Evolutionary conservation across 2,329 filamentous ascomycete species (phyloP).

Genomic region (Trichoderma gracile): DNA sequence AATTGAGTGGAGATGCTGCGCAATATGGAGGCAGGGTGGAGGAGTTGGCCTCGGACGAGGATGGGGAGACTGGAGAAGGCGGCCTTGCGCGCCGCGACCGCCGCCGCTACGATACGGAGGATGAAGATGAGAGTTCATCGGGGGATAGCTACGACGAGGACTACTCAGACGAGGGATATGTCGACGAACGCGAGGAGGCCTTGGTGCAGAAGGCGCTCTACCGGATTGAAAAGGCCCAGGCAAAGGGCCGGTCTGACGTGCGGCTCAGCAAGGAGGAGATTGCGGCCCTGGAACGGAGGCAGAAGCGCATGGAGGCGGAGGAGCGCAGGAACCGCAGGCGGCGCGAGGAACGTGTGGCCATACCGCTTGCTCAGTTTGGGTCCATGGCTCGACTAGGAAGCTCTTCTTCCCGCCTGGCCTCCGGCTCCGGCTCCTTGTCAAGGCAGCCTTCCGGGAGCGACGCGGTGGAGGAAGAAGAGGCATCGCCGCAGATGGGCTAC

Average conservation of each 20-base stretch:
- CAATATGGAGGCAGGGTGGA: slow-evolving; percentile 54
- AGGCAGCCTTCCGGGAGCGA: slow-evolving; percentile 33
- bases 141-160: slow-evolving; percentile 38
- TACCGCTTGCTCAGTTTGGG: slow-evolving; percentile 56
- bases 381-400: slow-evolving; percentile 40
- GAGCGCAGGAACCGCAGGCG: slow-evolving; percentile 42
- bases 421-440: slow-evolving; percentile 2
- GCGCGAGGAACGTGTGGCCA: slow-evolving; percentile 50
- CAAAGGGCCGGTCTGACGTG: slow-evolving; percentile 74
- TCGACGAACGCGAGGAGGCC: slow-evolving; percentile 62
- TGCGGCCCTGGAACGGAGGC: slow-evolving; percentile 71
- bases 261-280: slow-evolving; percentile 78
- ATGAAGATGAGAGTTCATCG: slow-evolving; percentile 34
- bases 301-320: slow-evolving; percentile 58
- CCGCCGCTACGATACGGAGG: slow-evolving; percentile 36
- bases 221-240: slow-evolving; percentile 76
- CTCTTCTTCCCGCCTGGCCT: neutral
- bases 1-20: slow-evolving; percentile 52
- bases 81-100: slow-evolving; percentile 44
- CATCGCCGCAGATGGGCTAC: slow-evolving; percentile 52
- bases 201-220: slow-evolving; percentile 76
- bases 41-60: slow-evolving; percentile 66
- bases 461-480: slow-evolving; percentile 39
- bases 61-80: slow-evolving; percentile 49
- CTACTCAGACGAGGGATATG: slow-evolving; percentile 38